These are phyloP conservation scores for Sesbania bispinosa DNA, from an alignment of 306 rosid genomes.

Conservation along the genomic window DNA sequence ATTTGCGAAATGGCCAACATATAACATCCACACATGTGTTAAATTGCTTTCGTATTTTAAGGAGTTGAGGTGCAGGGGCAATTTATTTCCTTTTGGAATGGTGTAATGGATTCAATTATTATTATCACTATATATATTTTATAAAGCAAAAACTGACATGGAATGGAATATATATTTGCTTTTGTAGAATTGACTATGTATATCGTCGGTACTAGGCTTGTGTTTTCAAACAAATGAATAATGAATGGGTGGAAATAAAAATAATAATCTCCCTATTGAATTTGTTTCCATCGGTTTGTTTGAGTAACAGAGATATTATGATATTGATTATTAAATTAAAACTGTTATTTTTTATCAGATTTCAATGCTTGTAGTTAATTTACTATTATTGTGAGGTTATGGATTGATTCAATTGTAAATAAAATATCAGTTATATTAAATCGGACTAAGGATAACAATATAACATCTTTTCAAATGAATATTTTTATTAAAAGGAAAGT, in stretches of 20 bases:
- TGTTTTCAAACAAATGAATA: constrained; percentile 17
- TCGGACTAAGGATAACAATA: too few relatives aligned
- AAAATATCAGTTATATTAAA: too few relatives aligned
- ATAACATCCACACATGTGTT: constrained; percentile 24
- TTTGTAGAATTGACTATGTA: background rate
- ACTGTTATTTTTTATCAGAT: background rate
- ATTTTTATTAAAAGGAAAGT: too few relatives aligned
- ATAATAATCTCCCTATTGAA: background rate
- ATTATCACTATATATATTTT: background rate
- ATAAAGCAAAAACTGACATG: background rate
- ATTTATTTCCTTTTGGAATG: background rate
- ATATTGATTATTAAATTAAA: background rate
- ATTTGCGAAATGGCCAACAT: background rate
- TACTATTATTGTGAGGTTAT: background rate
- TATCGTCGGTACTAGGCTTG: constrained; percentile 7
- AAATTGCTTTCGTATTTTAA: background rate
- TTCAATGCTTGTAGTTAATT: background rate
- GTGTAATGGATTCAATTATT: background rate
- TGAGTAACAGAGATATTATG: background rate
- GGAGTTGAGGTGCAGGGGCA: background rate
- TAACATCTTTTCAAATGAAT: too few relatives aligned
- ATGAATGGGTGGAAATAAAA: background rate
- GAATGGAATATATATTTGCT: background rate
- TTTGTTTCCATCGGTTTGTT: background rate
- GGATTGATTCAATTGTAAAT: background rate